A percentile compares a stretch with the other conserved stretches of the same genome.
phyloP scores from a whole-genome alignment of 371 early-diverging fungal species.

The Syncephalastrum monosporum region DNA sequence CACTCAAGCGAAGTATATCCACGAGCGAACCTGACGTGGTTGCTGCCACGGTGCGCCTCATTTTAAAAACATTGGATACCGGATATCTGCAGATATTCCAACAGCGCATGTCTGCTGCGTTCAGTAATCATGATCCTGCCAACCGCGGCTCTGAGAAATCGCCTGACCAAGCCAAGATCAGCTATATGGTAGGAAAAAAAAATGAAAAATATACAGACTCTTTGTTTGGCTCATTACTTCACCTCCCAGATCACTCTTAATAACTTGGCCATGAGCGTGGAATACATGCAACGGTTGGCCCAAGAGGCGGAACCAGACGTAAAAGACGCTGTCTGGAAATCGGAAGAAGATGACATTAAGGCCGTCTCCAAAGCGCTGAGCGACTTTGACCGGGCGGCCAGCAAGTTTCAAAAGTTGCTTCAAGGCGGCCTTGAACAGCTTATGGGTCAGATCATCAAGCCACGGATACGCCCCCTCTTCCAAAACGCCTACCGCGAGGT shows the following conservation, averaged over 20 bases:
- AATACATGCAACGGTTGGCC: conserved; percentile 68
- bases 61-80: conserved; percentile 62
- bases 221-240: neutral
- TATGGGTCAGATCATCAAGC: conserved; percentile 75
- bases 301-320: conserved; percentile 64
- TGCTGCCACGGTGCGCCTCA: conserved; percentile 59
- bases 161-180: conserved; percentile 50
- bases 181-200: conserved; percentile 58
- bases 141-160: conserved; percentile 19
- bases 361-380: conserved; percentile 47
- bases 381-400: conserved; percentile 54
- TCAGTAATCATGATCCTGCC: conserved; percentile 48
- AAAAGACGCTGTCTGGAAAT: conserved; percentile 36
- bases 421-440: conserved; percentile 81
- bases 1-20: conserved; percentile 67
- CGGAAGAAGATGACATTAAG: conserved; percentile 48
- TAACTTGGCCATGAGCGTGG: conserved; percentile 79
- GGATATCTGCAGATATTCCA: conserved; percentile 67
- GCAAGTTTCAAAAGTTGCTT: conserved; percentile 62
- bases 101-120: conserved; percentile 56
- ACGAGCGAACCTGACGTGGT: conserved; percentile 71
- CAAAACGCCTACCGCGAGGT: conserved; percentile 82
- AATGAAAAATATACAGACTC: neutral
- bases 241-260: conserved; percentile 64
- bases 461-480: conserved; percentile 74